A percentile compares a stretch with the other conserved stretches of the same genome.
Evolutionary conservation across 2,329 filamentous ascomycete species (phyloP).

Genomic region (Cercospora janseana): DNA sequence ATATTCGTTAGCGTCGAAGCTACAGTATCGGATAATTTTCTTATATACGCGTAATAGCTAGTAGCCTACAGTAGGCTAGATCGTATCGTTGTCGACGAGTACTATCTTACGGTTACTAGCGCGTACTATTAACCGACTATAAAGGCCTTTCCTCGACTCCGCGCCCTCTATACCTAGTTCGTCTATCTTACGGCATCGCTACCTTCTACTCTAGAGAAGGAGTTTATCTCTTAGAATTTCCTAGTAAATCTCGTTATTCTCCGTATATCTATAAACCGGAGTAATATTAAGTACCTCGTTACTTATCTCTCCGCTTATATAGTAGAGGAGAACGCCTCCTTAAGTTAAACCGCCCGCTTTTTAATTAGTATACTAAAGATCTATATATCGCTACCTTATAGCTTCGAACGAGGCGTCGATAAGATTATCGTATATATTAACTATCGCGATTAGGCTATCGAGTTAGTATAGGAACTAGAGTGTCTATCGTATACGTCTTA

Average conservation of each 20-base stretch:
- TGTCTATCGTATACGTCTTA: too few relatives aligned
- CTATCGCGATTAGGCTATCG: neutral
- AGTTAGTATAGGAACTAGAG: too few relatives aligned
- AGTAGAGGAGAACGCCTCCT: too few relatives aligned
- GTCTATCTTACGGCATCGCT: neutral
- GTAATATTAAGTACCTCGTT: neutral
- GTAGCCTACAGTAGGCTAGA: neutral
- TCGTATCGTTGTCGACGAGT: neutral
- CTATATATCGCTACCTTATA: too few relatives aligned
- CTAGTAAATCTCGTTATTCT: neutral
- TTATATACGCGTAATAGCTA: neutral
- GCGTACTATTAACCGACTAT: neutral
- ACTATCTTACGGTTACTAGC: neutral
- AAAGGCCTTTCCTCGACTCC: neutral
- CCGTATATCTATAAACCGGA: neutral
- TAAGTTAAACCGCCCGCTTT: too few relatives aligned
- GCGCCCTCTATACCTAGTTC: neutral
- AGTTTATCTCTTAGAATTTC: neutral
- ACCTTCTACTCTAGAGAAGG: neutral
- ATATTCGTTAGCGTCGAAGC: neutral
- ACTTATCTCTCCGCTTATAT: too few relatives aligned
- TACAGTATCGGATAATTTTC: neutral
- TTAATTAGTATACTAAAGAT: too few relatives aligned
- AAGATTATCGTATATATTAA: neutral
- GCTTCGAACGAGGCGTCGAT: neutral